Evolutionary conservation across 371 early-diverging fungal species (phyloP).

Genomic region (Fennellomyces sp.): DNA sequence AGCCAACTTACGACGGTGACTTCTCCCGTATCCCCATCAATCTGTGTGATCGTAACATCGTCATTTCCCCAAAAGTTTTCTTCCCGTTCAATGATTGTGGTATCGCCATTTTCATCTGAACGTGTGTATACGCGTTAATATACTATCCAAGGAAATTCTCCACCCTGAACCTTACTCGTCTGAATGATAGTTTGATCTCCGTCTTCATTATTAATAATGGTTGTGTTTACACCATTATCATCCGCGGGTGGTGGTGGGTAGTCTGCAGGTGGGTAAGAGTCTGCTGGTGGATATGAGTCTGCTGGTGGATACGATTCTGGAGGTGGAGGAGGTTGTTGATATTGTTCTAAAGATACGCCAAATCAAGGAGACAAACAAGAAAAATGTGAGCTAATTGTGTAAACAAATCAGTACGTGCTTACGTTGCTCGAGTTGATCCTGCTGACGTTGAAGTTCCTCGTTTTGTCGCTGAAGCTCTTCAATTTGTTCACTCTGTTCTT

Average conservation of each 20-base stretch:
- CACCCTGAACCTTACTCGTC: constrained; percentile 16
- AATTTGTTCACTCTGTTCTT: constrained; percentile 31
- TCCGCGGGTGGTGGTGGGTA: constrained; percentile 7
- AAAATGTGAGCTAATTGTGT: too few species aligned
- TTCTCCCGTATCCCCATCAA: constrained; percentile 41
- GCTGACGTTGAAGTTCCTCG: constrained; percentile 8
- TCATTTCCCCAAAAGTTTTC: constrained; percentile 17
- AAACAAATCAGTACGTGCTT: constrained; percentile 9
- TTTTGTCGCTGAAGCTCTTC: constrained; percentile 18
- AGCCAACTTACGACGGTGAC: constrained; percentile 34
- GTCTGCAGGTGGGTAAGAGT: constrained; percentile 6
- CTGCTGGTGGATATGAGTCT: constrained; percentile 4
- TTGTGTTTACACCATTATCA: constrained; percentile 20
- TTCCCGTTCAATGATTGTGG: constrained; percentile 11
- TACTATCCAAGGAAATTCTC: not conserved
- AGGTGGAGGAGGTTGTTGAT: constrained; percentile 8
- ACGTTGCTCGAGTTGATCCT: constrained; percentile 24
- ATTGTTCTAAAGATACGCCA: not conserved
- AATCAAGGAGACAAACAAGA: not conserved
- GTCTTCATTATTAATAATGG: constrained; percentile 44
- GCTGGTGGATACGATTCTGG: constrained; percentile 10
- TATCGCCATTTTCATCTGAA: constrained; percentile 12
- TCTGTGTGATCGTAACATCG: constrained; percentile 14
- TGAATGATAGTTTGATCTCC: constrained; percentile 36
- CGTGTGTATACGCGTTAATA: not conserved